Percentiles rank a stretch among this genome's conserved stretches.
Evolutionary conservation across 495 filamentous ascomycete genomes (phyloP).

Genomic region (Penicillium arizonense): DNA sequence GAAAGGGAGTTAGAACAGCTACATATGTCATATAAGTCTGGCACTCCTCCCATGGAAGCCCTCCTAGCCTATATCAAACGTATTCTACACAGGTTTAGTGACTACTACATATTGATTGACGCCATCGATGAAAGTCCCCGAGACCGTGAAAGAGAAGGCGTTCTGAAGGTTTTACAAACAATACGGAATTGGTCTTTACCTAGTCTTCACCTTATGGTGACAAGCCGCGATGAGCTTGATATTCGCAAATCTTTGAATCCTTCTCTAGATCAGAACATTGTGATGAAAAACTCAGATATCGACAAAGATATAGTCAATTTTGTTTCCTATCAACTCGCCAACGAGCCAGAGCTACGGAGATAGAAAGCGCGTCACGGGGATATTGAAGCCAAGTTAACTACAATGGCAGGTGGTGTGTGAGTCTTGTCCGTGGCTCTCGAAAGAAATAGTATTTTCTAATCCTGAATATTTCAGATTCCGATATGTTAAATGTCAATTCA

Average conservation of each 20-base stretch:
- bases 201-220: slow-evolving; percentile 35
- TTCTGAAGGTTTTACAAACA: slow-evolving; percentile 20
- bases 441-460: no score
- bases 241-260: slow-evolving; percentile 28
- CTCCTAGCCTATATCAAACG: slow-evolving; percentile 15
- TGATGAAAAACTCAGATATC: slow-evolving; percentile 23
- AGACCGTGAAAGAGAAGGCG: slow-evolving; percentile 10
- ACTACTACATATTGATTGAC: slow-evolving; percentile 29
- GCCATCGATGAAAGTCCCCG: slow-evolving; percentile 29
- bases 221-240: slow-evolving; percentile 36
- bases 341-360: slow-evolving; percentile 23
- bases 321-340: slow-evolving; percentile 25
- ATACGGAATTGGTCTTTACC: slow-evolving; percentile 25
- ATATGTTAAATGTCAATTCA: slow-evolving; percentile 39
- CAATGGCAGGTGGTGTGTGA: no score
- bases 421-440: no score
- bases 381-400: no score
- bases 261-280: slow-evolving; percentile 12
- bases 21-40: slow-evolving; percentile 2
- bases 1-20: slow-evolving; percentile 16
- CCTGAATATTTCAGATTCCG: no score
- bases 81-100: slow-evolving; percentile 11
- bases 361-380: slow-evolving; percentile 25
- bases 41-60: slow-evolving; percentile 7
- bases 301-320: slow-evolving; percentile 32